phyloP scores from a whole-genome alignment of 1,139 yeast genomes.

The Pichia sp. region DNA sequence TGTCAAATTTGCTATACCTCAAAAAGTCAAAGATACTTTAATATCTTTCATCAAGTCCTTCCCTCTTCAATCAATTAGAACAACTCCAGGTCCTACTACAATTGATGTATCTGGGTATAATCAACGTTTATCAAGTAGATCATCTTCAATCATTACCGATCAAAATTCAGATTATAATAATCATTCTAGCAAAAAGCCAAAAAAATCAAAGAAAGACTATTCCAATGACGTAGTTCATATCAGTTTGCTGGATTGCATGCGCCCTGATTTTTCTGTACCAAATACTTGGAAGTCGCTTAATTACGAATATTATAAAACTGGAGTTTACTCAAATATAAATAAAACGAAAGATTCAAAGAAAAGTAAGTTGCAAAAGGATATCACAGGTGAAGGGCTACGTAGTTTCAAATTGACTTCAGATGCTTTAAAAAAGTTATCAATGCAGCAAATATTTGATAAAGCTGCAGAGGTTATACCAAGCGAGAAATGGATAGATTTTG shows the following conservation, averaged over 20 bases:
- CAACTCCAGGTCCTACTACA: constrained; percentile 19
- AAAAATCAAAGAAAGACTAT: constrained; percentile 12
- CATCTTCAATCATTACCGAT: constrained; percentile 1
- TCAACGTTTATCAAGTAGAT: constrained; percentile 1
- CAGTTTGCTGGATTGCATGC: constrained; percentile 47
- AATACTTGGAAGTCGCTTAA: constrained; percentile 49
- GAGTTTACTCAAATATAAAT: constrained; percentile 3
- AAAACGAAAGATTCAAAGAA: constrained; percentile 4
- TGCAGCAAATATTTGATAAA: constrained; percentile 58
- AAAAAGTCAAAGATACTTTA: constrained; percentile 39
- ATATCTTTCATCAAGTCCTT: constrained; percentile 46
- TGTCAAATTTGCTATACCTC: constrained; percentile 20
- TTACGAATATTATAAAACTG: constrained; percentile 45
- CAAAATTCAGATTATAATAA: constrained; percentile 27
- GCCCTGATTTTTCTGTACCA: constrained; percentile 43
- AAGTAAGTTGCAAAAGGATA: constrained; percentile 19
- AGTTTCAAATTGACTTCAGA: constrained; percentile 42
- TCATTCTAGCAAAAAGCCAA: constrained; percentile 11
- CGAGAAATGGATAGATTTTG: constrained; percentile 57
- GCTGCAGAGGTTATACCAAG: constrained; percentile 55
- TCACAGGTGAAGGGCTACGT: constrained; percentile 37
- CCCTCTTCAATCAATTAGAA: constrained; percentile 44
- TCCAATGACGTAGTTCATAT: constrained; percentile 30
- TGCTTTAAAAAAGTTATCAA: constrained; percentile 40
- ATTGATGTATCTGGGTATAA: constrained; percentile 8